Base-by-base conservation (phyloP, 768 basidiomycete genomes). In the Rhizopogon roseolus region DNA sequence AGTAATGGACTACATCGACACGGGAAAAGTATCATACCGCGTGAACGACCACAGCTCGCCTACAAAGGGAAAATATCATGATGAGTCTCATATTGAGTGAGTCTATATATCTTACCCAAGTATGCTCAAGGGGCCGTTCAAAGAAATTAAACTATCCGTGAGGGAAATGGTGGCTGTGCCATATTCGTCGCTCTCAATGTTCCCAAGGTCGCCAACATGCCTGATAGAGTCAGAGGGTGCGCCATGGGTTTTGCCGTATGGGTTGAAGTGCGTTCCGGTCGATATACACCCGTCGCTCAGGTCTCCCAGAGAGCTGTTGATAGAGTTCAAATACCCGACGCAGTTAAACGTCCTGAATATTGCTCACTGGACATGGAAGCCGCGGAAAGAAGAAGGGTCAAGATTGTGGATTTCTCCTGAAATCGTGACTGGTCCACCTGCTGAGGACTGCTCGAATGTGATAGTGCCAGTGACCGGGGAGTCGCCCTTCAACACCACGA, bases 311-410 rank as follows among this genome's bases (percentile, higher is more conserved):
- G 58, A 61, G 41, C 65, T 66, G n/a, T 13, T 25, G 7, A 39
- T 44, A 37, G 38, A 40, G 44, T 0, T 41, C 22, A 28, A 36
- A 34, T n/a, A 0, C 14, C 14, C 73, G 63, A 51, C 72, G 70
- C 50, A 1, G 2, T 48, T 28, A n/a, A 42, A 29, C 32, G 25
- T 41, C 27, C 22, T 27, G 29, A 14, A 36, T 46, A 45, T 25
- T 17, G 73, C 85, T 54, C 59, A 89, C 88, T 93, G 90, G 53
- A 93, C 72, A 69, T 93, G 91, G 73, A 92, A 89, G 5, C 91
- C 91, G 36, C 84, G 79, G 54, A 74, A 64, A 5, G 84, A 74
- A 46, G 75, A 75, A 5, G 82, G 73, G 57, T 81, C 77, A 42
- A 93, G 76, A 56, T 79, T 79, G 53, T 70, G 74, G 57, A 93